phyloP scores from a whole-genome alignment of 768 basidiomycete species.

The Boletus sensibilis region DNA sequence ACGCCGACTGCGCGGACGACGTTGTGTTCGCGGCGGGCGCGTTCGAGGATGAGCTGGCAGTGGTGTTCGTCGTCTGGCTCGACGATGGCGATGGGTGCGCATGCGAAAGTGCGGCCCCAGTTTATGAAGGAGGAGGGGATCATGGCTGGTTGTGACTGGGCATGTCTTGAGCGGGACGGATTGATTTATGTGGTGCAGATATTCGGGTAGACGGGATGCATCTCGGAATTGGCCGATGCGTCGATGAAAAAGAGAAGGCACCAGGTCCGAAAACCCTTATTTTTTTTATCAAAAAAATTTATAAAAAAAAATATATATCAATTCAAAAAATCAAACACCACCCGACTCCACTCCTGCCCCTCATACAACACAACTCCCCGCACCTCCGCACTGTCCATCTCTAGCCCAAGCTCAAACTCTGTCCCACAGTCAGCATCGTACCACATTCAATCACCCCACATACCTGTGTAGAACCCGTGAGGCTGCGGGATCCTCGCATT shows the following conservation, averaged over 20 bases:
- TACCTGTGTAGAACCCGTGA: constrained; percentile 79
- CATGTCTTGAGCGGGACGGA: no score
- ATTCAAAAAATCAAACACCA: constrained; percentile 53
- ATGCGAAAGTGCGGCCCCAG: constrained; percentile 83
- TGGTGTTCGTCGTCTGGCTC: constrained; percentile 69
- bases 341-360: constrained; percentile 79
- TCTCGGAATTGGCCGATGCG: no score
- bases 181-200: no score
- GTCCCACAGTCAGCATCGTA: not conserved
- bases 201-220: no score
- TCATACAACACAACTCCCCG: constrained; percentile 76
- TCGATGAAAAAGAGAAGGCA: no score
- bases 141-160: no score
- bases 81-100: constrained; percentile 68
- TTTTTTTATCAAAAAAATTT: no score
- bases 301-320: not conserved
- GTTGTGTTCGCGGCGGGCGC: constrained; percentile 70
- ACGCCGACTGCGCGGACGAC: constrained; percentile 81
- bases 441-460: not conserved
- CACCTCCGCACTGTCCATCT: constrained; percentile 84
- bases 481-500: constrained; percentile 56
- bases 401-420: constrained; percentile 85
- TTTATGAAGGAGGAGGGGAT: constrained; percentile 64
- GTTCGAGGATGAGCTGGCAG: constrained; percentile 73
- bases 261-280: no score